Base-by-base conservation (phyloP, 495 filamentous ascomycete species). In the Parathielavia hyrcaniae region DNA sequence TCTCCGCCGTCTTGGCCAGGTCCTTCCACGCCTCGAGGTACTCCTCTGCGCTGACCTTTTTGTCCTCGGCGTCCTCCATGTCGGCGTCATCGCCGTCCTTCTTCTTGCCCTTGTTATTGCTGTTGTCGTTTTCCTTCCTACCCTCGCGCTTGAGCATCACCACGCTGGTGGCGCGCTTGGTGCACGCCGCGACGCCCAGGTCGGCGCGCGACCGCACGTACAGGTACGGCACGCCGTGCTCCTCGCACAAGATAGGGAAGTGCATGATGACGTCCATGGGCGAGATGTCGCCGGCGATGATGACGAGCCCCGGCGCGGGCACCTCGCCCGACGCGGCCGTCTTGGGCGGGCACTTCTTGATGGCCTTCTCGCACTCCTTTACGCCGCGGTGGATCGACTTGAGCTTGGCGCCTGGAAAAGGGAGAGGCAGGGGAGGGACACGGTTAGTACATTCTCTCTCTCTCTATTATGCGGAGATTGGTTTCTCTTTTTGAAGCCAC, bases 251-350 rank as follows among this genome's bases (percentile, higher is more conserved):
- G 16, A 97, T 87, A 53, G 93, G 93, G 63, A 99, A 87, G 74
- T 97, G 93, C 49, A 88, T 91, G 75, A 97, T 96, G 65, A 97
- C 91, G 69, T 97, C 91, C 86, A 91, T 89, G 58, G 93, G 93
- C 22, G 87, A 93, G 79, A 97, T 97, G 70, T 99, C 93, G 54
- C 88, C 93, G 34, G 95, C 93, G 53, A 99, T 86, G 70, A 99
- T 78, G 63, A 95, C 88, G 63, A 99, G 79, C 63, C 84, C 89
- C 50, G 79, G 78, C 57, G 84, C 82, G 19, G 79, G 66, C 13
- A 77, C 61, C 65, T 77, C 68, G 55, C 75, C 64, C 20, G 77
- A 77, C 20, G 76, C 73, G 50, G 82, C 79, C 60, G 80, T 74
- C 55, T 67, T 67, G 74, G 82, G 72, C 55, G 89, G 80, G 6